Evolutionary conservation across 768 basidiomycete species (phyloP), one percentile per base, ranked within the genome.

Genomic region (Boletus subparvulus): DNA sequence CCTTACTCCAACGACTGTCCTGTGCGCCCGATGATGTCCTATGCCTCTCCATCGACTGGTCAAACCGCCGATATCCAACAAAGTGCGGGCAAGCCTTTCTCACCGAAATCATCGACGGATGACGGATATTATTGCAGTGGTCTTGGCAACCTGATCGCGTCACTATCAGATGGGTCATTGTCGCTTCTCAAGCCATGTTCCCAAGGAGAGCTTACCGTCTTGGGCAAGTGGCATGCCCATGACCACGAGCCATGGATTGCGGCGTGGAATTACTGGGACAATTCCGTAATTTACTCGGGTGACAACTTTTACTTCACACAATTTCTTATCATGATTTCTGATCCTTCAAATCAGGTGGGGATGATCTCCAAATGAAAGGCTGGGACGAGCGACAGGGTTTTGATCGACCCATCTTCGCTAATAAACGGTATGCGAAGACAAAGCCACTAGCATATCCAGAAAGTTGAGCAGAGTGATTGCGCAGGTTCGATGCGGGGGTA

Each of bases 201-300:
- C 7, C 72, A 76, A 1, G 67, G 72, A 1, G 74, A 77, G 14
- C 68, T 90, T 28, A 50, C 66, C 1, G 69, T 87, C 4, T 74
- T 75, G 6, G 72, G 81, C 26, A 78, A 78, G 2, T 98, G 94
- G 94, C 77, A 83, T 55, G 95, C 92, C 1, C 97, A 98, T 64
- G 92, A 94, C 55, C 85, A 86, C 64, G 97, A 99, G 68, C 90
- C 95, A 0, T 99, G 97, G 97, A 84, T 93, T 47, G 85, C 89
- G 1, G 85, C 90, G 1, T 98, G 93, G 87, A 83, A 98, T 65
- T 86, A 88, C 61, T 96, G 93, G 90, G 76, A 94, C 56, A 75
- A 78, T 1, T 84, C 85, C 64, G 70, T 91, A 36, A 77, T 97
- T 5, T 98, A 92, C 74, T 93, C 93, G 12, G 95, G 94, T 90